These are phyloP conservation scores for Bauhinia variegata DNA, from an alignment of 306 rosid species.

Conservation along the genomic window DNA sequence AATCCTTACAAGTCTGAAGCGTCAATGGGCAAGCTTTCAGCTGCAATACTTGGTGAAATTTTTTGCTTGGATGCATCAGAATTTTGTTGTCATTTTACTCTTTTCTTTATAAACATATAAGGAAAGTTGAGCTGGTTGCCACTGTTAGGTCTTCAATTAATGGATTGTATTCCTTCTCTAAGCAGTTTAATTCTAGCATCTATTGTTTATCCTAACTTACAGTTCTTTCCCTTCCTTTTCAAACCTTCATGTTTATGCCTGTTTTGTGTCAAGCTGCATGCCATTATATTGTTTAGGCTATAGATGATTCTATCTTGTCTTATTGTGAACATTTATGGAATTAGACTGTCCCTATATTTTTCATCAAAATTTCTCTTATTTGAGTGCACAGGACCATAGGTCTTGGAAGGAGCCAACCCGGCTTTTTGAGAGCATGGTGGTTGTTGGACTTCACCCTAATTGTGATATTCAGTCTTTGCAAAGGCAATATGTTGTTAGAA, in stretches of 20 bases:
- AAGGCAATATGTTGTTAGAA: conserved; percentile 67
- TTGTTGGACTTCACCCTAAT: conserved; percentile 69
- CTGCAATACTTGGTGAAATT: conserved; percentile 64
- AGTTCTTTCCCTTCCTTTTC: not conserved
- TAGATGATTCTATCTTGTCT: too few species aligned
- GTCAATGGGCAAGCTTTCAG: conserved; percentile 92
- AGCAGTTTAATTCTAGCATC: conserved; percentile 21
- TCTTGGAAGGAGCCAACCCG: conserved; percentile 63
- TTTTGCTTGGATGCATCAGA: conserved; percentile 8
- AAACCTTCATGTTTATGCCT: not conserved
- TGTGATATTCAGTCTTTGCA: conserved; percentile 82
- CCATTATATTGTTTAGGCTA: conserved; percentile 16
- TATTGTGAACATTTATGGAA: too few species aligned
- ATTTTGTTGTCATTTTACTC: not conserved
- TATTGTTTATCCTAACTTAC: conserved; percentile 11
- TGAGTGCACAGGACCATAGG: conserved; percentile 61
- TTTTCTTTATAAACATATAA: not conserved
- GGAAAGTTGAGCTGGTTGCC: not conserved
- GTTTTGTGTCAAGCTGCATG: not conserved
- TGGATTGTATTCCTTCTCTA: conserved; percentile 1
- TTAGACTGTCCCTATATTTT: not conserved
- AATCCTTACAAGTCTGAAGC: conserved; percentile 83
- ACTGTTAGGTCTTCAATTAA: not conserved
- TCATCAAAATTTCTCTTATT: conserved; percentile 24
- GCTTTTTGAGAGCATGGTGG: conserved; percentile 70